Base-by-base conservation (phyloP, 2,329 filamentous ascomycete species). In the Colletotrichum trifolii region DNA sequence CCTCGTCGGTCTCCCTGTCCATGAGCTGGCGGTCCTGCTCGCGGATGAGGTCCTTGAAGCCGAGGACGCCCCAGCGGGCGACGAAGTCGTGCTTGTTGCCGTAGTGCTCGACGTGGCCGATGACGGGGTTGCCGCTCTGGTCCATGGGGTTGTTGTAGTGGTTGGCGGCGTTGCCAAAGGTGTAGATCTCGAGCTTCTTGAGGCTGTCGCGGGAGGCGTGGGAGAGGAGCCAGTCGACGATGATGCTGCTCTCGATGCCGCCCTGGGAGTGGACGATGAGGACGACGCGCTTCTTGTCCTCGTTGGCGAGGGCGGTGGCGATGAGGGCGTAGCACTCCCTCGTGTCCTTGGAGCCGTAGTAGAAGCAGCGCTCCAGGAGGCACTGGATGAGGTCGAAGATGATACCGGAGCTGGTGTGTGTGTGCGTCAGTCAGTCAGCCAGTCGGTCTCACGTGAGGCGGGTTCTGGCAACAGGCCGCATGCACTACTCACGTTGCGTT, bases 341-440 rank as follows among this genome's bases (percentile, higher is more conserved):
- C 8, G 91, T 83, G 72, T 94, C 91, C 11, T 78, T 75, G 0
- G 91, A 95, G 2, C 89, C 88, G 72, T 92, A 94, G 62, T 82
- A 82, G 69, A 94, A 89, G 73, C 90, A 90, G 45, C 92, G 87
- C 74, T 96, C 91, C 67, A 95, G 81, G 10, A 96, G 79, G 69
- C 91, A 94, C 76, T 96, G 89, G 35, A 94, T 75, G 1, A 94
- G 80, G 70, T 96, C 92, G 68, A 94, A 93, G n/a, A 94, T 73
- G 52, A 94, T 85, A 2, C 92, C 92, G 2, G 81, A 87, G 68
- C 62, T 62, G 25, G 25, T 25, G 25, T 25, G 25, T 25, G 25
- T 25, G 25, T 25, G 25, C 15, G 15, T 25, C 25, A 25, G 25
- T 25, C 25, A 25, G 25, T 25, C 25, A 25, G 25, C 5, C 25